phyloP scores from a whole-genome alignment of 176 grass and related monocot genomes.

The Ananas comosus region DNA sequence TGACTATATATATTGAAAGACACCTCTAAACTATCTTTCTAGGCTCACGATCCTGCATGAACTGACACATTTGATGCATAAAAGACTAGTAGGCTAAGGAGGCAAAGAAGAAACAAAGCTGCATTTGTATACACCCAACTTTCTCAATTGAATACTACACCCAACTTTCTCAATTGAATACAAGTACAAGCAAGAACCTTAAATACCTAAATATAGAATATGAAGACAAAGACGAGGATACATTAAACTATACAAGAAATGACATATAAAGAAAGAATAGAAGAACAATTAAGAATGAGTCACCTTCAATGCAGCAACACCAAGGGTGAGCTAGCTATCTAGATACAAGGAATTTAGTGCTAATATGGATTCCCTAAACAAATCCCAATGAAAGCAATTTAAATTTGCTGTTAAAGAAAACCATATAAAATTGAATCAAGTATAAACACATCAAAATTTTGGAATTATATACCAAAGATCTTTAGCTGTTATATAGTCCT shows the following conservation, averaged over 20 bases:
- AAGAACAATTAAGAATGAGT: conserved; percentile 4
- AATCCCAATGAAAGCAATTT: conserved; percentile 9
- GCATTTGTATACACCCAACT: no score
- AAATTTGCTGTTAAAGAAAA: not conserved
- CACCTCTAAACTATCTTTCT: no score
- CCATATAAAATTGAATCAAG: conserved; percentile 14
- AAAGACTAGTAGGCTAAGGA: no score
- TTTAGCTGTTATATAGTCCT: conserved; percentile 71
- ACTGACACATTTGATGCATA: not conserved
- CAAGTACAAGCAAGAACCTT: not conserved
- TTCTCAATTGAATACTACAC: not conserved
- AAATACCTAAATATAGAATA: not conserved
- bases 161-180: no score
- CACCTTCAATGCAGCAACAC: conserved; percentile 85
- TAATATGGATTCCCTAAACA: conserved; percentile 79
- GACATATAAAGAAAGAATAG: conserved; percentile 1
- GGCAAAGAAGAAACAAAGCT: no score
- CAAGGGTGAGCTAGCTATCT: conserved; percentile 94
- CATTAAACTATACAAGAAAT: not conserved
- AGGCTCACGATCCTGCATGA: conserved; percentile 69
- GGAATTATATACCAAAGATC: conserved; percentile 48
- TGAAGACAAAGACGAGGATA: not conserved
- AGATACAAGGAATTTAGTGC: conserved; percentile 79
- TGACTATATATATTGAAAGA: no score
- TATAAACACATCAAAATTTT: conserved; percentile 16